Evolutionary conservation across 176 grass and related monocot genomes (phyloP).

Genomic region (Musa troglodytarum): DNA sequence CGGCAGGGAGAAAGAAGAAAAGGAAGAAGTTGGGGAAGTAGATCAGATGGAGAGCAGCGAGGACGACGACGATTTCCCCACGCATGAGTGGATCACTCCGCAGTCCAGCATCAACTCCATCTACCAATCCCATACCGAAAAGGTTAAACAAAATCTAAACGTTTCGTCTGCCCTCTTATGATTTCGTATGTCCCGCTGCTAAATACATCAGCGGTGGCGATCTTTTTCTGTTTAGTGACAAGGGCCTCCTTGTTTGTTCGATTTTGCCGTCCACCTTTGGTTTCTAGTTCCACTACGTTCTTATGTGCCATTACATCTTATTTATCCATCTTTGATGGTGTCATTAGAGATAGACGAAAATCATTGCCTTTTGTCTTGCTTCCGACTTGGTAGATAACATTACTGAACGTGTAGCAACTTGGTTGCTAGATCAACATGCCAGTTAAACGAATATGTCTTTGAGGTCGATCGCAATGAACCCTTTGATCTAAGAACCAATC

Average conservation of each 20-base stretch:
- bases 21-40: slow-evolving; percentile 9
- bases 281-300: neutral
- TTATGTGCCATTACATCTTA: too few relatives aligned
- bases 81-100: slow-evolving; percentile 96
- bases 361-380: neutral
- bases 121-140: slow-evolving; percentile 86
- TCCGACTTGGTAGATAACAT: neutral
- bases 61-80: slow-evolving; percentile 73
- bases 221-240: neutral
- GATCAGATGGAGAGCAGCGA: slow-evolving; percentile 80
- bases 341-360: neutral
- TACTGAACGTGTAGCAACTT: too few relatives aligned
- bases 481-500: neutral
- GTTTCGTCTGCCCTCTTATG: neutral
- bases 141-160: slow-evolving; percentile 21
- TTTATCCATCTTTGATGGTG: neutral
- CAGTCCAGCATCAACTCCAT: slow-evolving; percentile 88
- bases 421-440: too few relatives aligned
- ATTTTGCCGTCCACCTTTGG: neutral
- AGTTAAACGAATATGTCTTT: neutral
- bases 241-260: neutral
- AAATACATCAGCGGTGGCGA: neutral
- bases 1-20: neutral
- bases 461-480: too few relatives aligned
- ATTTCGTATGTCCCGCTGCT: neutral